phyloP scores from a whole-genome alignment of 352 stramenopile genomes.

The Peronospora destructor region DNA sequence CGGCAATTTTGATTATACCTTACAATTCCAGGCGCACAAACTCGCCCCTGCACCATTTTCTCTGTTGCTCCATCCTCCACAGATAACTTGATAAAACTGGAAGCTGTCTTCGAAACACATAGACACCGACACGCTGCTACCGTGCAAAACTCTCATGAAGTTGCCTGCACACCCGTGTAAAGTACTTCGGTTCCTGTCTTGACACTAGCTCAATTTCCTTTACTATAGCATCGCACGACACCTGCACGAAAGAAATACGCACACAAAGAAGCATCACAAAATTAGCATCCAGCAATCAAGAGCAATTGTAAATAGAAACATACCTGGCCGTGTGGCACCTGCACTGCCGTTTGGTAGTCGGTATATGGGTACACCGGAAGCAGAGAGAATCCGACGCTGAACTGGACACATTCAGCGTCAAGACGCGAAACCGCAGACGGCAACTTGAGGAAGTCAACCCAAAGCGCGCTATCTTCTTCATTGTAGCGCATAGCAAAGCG shows the following conservation, averaged over 20 bases:
- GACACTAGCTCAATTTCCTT: constrained; percentile 41
- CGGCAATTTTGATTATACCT: constrained; percentile 40
- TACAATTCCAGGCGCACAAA: constrained; percentile 25
- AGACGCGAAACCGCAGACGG: constrained; percentile 21
- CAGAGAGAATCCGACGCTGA: constrained; percentile 52
- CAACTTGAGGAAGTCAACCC: constrained; percentile 65
- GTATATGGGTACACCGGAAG: constrained; percentile 46
- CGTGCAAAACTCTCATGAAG: constrained; percentile 43
- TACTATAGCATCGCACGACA: constrained; percentile 39
- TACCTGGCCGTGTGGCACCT: constrained; percentile 49
- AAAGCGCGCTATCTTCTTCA: constrained; percentile 37
- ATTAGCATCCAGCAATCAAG: not conserved
- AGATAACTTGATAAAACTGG: constrained; percentile 26
- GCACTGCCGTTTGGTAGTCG: constrained; percentile 35
- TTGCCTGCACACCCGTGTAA: constrained; percentile 44
- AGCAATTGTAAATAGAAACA: constrained; percentile 3
- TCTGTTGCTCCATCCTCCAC: constrained; percentile 14
- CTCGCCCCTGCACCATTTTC: constrained; percentile 6
- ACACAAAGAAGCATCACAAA: not conserved
- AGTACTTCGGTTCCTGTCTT: constrained; percentile 42
- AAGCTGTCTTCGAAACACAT: constrained; percentile 1
- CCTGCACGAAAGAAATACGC: constrained; percentile 24
- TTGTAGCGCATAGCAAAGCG: constrained; percentile 45
- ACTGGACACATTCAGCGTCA: constrained; percentile 26
- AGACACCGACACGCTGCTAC: constrained; percentile 15